Evolutionary conservation across 1,284 basidiomycete species (phyloP).

Genomic region (Cystobasidium pallidum): DNA sequence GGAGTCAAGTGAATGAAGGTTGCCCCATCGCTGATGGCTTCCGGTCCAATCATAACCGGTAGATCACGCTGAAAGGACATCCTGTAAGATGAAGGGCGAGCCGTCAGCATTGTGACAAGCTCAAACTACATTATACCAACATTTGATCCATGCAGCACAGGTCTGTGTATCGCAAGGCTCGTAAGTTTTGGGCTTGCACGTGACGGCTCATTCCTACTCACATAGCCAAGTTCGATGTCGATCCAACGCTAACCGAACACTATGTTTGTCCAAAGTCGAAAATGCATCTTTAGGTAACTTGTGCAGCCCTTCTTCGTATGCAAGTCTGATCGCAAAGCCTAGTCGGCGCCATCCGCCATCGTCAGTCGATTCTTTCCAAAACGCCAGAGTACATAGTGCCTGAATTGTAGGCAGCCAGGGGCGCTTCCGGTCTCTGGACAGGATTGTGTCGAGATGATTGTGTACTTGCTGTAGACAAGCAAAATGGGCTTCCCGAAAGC

Average conservation of each 20-base stretch:
- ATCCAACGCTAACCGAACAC: not conserved
- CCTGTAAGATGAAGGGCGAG: not conserved
- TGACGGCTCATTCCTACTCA: too few species aligned
- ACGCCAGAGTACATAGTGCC: slow-evolving; percentile 15
- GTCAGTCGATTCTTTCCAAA: slow-evolving; percentile 29
- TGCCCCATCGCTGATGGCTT: slow-evolving; percentile 22
- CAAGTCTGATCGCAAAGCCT: slow-evolving; percentile 20
- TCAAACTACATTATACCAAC: not conserved
- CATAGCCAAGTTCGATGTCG: slow-evolving; percentile 21
- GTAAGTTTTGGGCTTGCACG: not conserved
- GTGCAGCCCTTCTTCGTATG: slow-evolving; percentile 28
- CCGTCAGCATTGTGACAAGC: too few species aligned
- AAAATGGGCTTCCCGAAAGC: slow-evolving; percentile 12
- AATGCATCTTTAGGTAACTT: slow-evolving; percentile 18
- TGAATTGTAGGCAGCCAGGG: slow-evolving; percentile 28
- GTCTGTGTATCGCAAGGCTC: not conserved
- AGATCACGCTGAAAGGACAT: slow-evolving; percentile 31
- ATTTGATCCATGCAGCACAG: slow-evolving; percentile 34
- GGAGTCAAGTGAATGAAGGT: slow-evolving; percentile 18
- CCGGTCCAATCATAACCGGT: slow-evolving; percentile 12
- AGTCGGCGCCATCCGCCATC: slow-evolving; percentile 23
- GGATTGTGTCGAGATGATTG: slow-evolving; percentile 26
- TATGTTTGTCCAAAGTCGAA: slow-evolving; percentile 1
- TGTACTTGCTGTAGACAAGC: slow-evolving; percentile 16
- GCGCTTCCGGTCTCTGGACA: slow-evolving; percentile 15